Evolutionary conservation across 129 eudicot genomes (phyloP).

Genomic region (Smallanthus sonchifolius): DNA sequence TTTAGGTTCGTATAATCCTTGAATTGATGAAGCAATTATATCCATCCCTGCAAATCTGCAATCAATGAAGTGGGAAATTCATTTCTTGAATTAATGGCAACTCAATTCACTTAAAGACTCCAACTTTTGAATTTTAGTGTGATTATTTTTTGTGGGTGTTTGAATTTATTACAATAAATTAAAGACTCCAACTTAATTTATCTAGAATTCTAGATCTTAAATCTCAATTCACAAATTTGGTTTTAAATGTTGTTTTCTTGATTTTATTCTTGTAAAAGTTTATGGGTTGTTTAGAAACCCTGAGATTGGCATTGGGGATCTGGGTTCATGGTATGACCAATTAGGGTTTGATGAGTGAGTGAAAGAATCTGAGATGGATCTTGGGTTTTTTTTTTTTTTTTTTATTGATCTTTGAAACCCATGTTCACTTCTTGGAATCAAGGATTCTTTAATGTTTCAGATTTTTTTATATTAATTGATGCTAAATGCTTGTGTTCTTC

Average conservation of each 20-base stretch:
- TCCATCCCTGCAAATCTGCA: neutral
- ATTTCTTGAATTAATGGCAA: constrained; percentile 13
- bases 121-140: neutral
- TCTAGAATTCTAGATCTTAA: constrained; percentile 10
- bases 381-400: neutral
- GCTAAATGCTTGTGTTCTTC: constrained; percentile 11
- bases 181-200: neutral
- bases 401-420: too few species aligned
- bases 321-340: neutral
- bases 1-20: neutral
- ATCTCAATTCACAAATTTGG: neutral
- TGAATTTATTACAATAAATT: neutral
- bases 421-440: too few species aligned
- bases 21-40: neutral
- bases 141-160: constrained; percentile 14
- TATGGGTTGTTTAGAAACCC: neutral
- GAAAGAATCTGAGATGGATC: constrained; percentile 11
- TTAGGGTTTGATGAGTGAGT: neutral
- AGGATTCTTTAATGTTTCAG: too few species aligned
- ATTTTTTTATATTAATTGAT: neutral
- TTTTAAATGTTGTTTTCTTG: neutral
- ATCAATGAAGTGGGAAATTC: constrained; percentile 5
- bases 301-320: constrained; percentile 15
- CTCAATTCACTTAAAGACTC: constrained; percentile 19
- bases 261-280: neutral